Evolutionary conservation across 1,284 basidiomycete genomes (phyloP).

Genomic region (Pyrrhoderma noxium): DNA sequence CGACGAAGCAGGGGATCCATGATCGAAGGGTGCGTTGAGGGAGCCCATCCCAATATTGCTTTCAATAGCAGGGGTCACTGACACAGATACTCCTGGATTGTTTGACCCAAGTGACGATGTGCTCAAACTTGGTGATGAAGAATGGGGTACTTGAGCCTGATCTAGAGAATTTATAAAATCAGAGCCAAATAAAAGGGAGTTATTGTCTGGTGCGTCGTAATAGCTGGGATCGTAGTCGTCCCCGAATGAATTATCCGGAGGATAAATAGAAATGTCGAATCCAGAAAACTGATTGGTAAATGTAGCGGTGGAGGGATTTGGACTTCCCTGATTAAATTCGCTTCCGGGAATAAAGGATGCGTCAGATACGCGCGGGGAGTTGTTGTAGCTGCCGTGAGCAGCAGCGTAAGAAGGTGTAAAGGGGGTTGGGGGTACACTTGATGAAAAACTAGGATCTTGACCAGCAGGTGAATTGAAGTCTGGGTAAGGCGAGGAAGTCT

Average conservation of each 20-base stretch:
- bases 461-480: slow-evolving; percentile 16
- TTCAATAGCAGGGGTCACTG: slow-evolving; percentile 34
- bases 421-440: slow-evolving; percentile 15
- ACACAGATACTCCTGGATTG: slow-evolving; percentile 33
- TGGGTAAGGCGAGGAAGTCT: slow-evolving; percentile 13
- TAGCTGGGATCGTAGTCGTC: slow-evolving; percentile 61
- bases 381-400: slow-evolving; percentile 14
- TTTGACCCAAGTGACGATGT: slow-evolving; percentile 18
- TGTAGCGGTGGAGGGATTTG: slow-evolving; percentile 15
- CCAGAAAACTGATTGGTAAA: slow-evolving; percentile 52
- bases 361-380: slow-evolving; percentile 15
- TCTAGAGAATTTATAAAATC: slow-evolving; percentile 38
- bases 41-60: slow-evolving; percentile 16
- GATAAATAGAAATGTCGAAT: slow-evolving; percentile 40
- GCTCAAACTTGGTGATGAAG: slow-evolving; percentile 11
- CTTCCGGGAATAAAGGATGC: slow-evolving; percentile 13
- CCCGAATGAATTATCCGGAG: slow-evolving; percentile 28
- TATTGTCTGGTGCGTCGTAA: slow-evolving; percentile 48
- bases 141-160: slow-evolving; percentile 11
- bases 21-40: slow-evolving; percentile 34
- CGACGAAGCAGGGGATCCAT: slow-evolving; percentile 56
- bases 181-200: slow-evolving; percentile 52
- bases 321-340: slow-evolving; percentile 13
- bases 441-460: slow-evolving; percentile 1
- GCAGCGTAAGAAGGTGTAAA: slow-evolving; percentile 16